Evolutionary conservation across 306 rosid species (phyloP).

Genomic region (Ormosia emarginata): DNA sequence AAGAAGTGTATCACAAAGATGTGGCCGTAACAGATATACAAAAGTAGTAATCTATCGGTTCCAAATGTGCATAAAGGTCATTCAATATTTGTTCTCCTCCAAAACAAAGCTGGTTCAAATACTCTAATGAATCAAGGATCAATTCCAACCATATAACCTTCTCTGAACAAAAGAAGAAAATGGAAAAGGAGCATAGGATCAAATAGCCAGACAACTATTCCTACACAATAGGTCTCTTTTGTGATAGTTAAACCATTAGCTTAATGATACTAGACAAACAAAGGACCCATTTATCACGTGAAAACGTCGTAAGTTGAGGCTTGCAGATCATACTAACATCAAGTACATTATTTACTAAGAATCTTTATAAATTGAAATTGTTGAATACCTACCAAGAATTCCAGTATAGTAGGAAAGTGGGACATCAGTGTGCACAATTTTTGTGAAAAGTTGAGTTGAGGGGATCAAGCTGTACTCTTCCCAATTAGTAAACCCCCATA

Average conservation of each 20-base stretch:
- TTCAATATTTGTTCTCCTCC: not conserved
- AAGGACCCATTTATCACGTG: not conserved
- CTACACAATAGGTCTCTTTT: not conserved
- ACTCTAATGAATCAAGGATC: not conserved
- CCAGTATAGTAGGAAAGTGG: slow-evolving; percentile 41
- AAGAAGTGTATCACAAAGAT: not conserved
- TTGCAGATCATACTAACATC: not conserved
- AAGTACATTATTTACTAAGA: not conserved
- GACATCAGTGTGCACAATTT: slow-evolving; percentile 29
- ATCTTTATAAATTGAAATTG: not conserved
- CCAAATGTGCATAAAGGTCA: not conserved
- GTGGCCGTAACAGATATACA: not conserved
- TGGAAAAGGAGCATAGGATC: not conserved
- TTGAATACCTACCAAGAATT: slow-evolving; percentile 23
- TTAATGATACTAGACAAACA: not conserved
- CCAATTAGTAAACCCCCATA: slow-evolving; percentile 43
- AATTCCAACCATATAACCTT: not conserved
- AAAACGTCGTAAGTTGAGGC: not conserved
- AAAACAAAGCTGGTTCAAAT: not conserved
- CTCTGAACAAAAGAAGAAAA: not conserved
- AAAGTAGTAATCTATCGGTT: not conserved
- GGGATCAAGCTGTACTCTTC: slow-evolving; percentile 39
- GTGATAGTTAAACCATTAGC: not conserved
- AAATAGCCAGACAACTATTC: not conserved
- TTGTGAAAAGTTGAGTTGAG: not conserved